Evolutionary conservation across 2,329 filamentous ascomycete genomes (phyloP), one percentile per base, ranked within the genome.

Genomic region (Sarocladium brachiariae): DNA sequence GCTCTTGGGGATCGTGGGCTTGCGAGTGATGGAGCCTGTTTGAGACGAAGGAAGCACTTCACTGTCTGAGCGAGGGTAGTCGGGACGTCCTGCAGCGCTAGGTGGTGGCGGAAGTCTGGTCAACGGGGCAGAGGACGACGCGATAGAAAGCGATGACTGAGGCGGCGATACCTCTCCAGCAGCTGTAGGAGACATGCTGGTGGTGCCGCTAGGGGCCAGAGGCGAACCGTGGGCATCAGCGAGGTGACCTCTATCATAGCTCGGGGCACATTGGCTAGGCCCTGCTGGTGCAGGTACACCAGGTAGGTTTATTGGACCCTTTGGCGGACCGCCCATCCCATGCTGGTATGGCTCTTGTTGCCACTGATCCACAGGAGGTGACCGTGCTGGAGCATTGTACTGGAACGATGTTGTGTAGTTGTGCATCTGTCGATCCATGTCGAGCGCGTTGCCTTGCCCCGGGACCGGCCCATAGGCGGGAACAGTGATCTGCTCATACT

Each of bases 401-500:
- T 59, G 58, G 1, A 63, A 57, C 1, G 60, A 63, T 2, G 56
- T 61, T n/a, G 58, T 47, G 11, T 52, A 56, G 27, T 47, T 47
- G 5, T n/a, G 43, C 43, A 47, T 47, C 25, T 47, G 43, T 9
- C 43, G 24, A 14, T 47, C 43, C 25, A 47, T 31, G 16, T 33
- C 21, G n/a, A 31, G 27, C 27, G 27, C 25, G 27, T 33, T 24
- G 18, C 65, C 67, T 45, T 70, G 68, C 24, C 65, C 67, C 43
- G 68, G 65, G 4, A 70, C 68, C 13, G 64, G 55, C 6, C 54
- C 51, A 39, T 72, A 72, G 11, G 53, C 56, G 1, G 70, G 69
- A 31, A 71, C 69, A 1, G 70, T 66, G 1, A 72, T 65, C 11
- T 58, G 57, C 2, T 58, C 66, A 33, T 72, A 72, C 24, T 61